Evolutionary conservation across 2,329 filamentous ascomycete species (phyloP), one percentile per base, ranked within the genome.

Genomic region (Cordyceps cateniannulata): DNA sequence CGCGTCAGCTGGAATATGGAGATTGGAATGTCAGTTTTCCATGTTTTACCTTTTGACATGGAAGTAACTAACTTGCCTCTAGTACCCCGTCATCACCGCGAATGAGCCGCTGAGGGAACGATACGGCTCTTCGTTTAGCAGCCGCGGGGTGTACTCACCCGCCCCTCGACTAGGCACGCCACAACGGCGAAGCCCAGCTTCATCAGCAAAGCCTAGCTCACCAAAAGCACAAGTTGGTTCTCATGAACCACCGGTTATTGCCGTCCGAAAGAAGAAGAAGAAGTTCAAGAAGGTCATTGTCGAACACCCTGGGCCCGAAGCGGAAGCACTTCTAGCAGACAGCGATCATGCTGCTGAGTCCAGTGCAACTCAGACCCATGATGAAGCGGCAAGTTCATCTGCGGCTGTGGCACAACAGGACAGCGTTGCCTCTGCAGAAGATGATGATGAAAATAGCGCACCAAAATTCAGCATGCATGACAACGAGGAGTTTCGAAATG

Each of bases 41-140:
- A 18, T 12, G n/a, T 20, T 14, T 18, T 32, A 14, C 5, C 10
- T 35, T 20, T 55, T 4, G n/a, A 18, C 5, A 14, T 3, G 3
- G 18, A 35, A 27, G 5, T 51, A 25, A 32, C 69, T 76, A 59
- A 78, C 65, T 56, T n/a, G 20, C 62, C 27, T 20, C 16, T 55
- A 95, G 90, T 98, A 98, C 73, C 93, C 93, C 25, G 93, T 98
- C 29, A 93, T 98, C 66, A 93, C 93, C 38, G 93, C 82, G 48
- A 83, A 79, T 71, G 84, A 91, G 65, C 89, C 91, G 18, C 81
- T 87, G 32, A 81, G 85, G 60, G 88, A 93, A 62, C 82, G 88
- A 64, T 89, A 87, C 61, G 63, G 67, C 60, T 76, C 75, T 16
- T 73, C 72, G 12, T 66, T 69, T 25, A 69, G 66, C 32, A 69